A percentile compares a stretch with the other conserved stretches of the same genome.
Evolutionary conservation across 2,329 filamentous ascomycete species (phyloP).

Genomic region (Gyromitra esculenta): DNA sequence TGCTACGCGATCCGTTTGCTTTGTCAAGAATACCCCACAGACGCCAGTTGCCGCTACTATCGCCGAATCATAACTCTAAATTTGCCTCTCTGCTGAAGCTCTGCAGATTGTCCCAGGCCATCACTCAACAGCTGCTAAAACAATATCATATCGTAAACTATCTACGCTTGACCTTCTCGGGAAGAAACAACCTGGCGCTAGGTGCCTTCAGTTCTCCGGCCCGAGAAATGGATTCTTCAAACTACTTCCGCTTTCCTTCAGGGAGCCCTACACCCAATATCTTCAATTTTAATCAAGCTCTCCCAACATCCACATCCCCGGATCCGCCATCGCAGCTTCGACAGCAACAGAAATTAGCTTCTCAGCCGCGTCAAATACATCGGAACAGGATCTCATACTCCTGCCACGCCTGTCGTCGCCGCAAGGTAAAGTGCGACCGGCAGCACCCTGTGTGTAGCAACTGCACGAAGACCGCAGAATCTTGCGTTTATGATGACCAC

Average conservation of each 20-base stretch:
- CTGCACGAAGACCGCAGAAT: constrained; percentile 55
- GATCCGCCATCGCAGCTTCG: background rate
- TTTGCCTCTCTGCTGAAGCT: constrained; percentile 1
- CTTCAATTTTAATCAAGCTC: constrained; percentile 39
- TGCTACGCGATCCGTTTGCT: background rate
- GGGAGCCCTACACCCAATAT: constrained; percentile 22
- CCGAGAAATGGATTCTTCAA: constrained; percentile 28
- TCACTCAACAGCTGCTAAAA: background rate
- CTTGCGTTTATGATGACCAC: constrained; percentile 57
- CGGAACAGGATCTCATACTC: constrained; percentile 57
- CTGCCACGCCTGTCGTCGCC: constrained; percentile 57
- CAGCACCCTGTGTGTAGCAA: constrained; percentile 57
- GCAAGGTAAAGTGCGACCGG: constrained; percentile 58
- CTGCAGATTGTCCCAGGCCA: background rate
- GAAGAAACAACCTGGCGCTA: background rate
- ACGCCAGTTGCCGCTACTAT: constrained; percentile 18
- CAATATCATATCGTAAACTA: background rate
- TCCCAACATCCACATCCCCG: background rate
- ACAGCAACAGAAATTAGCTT: constrained; percentile 20
- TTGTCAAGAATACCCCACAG: background rate
- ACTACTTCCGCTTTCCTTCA: constrained; percentile 24
- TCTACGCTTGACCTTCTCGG: background rate
- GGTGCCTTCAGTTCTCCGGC: background rate
- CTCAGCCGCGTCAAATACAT: constrained; percentile 55
- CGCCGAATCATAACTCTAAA: constrained; percentile 5